phyloP scores from a whole-genome alignment of 306 rosid species.

The Pyrus communis region DNA sequence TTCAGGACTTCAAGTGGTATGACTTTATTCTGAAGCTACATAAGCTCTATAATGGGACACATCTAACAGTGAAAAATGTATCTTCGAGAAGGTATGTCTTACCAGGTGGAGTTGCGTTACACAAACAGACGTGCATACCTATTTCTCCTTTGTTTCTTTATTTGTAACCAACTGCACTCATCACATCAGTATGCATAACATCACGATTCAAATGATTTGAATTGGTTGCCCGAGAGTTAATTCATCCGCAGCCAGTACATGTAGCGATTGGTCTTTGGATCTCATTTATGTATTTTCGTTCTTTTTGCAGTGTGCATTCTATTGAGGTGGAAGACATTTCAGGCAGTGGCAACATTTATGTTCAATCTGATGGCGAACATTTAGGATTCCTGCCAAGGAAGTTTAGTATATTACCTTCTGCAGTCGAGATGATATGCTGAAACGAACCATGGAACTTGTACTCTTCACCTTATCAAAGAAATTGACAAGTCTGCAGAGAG shows the following conservation, averaged over 20 bases:
- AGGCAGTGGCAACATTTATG: constrained; percentile 46
- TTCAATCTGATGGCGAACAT: constrained; percentile 94
- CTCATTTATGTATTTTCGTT: background rate
- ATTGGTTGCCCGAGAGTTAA: background rate
- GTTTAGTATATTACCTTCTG: constrained; percentile 60
- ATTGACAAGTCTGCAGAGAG: background rate
- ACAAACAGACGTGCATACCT: too few relatives aligned
- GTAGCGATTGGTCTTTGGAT: background rate
- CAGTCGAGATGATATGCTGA: constrained; percentile 83
- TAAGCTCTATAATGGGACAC: constrained; percentile 76
- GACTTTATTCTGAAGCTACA: constrained; percentile 74
- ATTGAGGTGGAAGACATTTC: constrained; percentile 75
- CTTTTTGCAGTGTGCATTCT: constrained; percentile 42
- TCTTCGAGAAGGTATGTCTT: constrained; percentile 57
- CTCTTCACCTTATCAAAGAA: background rate
- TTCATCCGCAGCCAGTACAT: background rate
- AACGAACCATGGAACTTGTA: background rate
- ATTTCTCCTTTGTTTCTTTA: background rate
- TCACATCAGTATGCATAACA: background rate
- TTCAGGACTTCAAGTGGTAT: constrained; percentile 86
- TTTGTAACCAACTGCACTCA: background rate
- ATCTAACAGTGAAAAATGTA: constrained; percentile 71
- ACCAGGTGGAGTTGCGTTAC: background rate
- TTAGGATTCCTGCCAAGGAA: constrained; percentile 84
- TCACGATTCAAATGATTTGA: background rate